Evolutionary conservation across 805 yeast genomes (phyloP).

Genomic region (Candida mattraensis): DNA sequence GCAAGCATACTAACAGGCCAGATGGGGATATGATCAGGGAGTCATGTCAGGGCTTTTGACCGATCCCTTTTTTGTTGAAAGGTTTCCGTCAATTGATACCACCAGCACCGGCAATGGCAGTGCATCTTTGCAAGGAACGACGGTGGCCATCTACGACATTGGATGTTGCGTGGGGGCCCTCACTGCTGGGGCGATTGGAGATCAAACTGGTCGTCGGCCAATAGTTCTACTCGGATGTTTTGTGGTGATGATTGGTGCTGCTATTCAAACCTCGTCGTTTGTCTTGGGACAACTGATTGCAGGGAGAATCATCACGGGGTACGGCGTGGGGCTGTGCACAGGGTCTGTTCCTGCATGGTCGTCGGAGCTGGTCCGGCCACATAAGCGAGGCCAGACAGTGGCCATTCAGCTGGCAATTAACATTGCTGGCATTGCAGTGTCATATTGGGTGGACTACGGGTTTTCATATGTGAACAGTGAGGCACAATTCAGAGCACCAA

Average conservation of each 20-base stretch:
- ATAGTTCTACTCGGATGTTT: constrained; percentile 50
- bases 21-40: constrained; percentile 64
- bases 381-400: constrained; percentile 65
- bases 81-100: constrained; percentile 42
- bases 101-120: constrained; percentile 2
- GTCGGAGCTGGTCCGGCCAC: constrained; percentile 63
- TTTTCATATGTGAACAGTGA: constrained; percentile 37
- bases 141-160: constrained; percentile 44
- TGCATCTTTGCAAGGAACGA: constrained; percentile 41
- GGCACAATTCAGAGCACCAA: constrained; percentile 46
- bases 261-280: constrained; percentile 47
- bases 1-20: no score
- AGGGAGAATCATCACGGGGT: constrained; percentile 64
- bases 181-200: constrained; percentile 41
- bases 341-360: constrained; percentile 71
- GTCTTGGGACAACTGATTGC: constrained; percentile 47
- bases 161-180: constrained; percentile 46
- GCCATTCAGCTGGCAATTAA: constrained; percentile 46
- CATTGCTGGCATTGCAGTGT: constrained; percentile 42
- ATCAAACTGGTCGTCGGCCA: constrained; percentile 54
- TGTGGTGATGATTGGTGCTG: constrained; percentile 62
- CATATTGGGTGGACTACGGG: constrained; percentile 46
- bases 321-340: constrained; percentile 67
- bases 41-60: constrained; percentile 56
- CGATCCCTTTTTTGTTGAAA: constrained; percentile 58